Conservation (phyloP, 2,329 filamentous ascomycete species). For the Pyricularia sp. region DNA sequence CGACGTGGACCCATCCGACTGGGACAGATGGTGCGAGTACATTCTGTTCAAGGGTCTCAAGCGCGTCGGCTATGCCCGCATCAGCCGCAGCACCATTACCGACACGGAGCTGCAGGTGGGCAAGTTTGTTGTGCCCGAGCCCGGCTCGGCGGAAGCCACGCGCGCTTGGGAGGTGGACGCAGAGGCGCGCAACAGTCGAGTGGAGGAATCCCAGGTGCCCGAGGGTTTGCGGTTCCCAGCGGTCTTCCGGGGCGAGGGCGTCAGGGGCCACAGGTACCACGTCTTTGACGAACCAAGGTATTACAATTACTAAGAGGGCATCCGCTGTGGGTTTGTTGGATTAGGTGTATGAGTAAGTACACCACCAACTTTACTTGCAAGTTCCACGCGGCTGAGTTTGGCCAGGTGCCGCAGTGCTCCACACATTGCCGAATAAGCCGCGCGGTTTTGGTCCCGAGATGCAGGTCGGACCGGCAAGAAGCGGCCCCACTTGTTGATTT, state of each 20-base stretch:
- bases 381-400: too few species aligned
- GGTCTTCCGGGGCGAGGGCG: slow-evolving; percentile 75
- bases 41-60: slow-evolving; percentile 88
- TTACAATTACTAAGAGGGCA: slow-evolving; percentile 28
- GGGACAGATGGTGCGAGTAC: slow-evolving; percentile 99
- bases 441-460: background rate
- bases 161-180: slow-evolving; percentile 24
- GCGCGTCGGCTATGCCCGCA: slow-evolving; percentile 79
- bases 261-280: slow-evolving; percentile 85
- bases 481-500: background rate
- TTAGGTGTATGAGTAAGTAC: background rate
- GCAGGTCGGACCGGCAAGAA: background rate
- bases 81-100: slow-evolving; percentile 84
- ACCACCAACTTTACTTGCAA: background rate
- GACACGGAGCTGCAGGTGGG: slow-evolving; percentile 96
- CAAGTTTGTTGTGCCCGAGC: slow-evolving; percentile 79
- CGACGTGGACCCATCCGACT: slow-evolving; percentile 85
- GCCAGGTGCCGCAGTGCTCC: background rate
- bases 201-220: slow-evolving; percentile 66
- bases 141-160: slow-evolving; percentile 43
- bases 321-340: background rate
- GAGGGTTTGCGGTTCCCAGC: slow-evolving; percentile 74
- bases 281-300: slow-evolving; percentile 91
- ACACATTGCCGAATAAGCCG: background rate
- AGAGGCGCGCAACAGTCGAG: slow-evolving; percentile 46